Conservation (phyloP, 176 grass and related monocot genomes). For the Themeda triandra region DNA sequence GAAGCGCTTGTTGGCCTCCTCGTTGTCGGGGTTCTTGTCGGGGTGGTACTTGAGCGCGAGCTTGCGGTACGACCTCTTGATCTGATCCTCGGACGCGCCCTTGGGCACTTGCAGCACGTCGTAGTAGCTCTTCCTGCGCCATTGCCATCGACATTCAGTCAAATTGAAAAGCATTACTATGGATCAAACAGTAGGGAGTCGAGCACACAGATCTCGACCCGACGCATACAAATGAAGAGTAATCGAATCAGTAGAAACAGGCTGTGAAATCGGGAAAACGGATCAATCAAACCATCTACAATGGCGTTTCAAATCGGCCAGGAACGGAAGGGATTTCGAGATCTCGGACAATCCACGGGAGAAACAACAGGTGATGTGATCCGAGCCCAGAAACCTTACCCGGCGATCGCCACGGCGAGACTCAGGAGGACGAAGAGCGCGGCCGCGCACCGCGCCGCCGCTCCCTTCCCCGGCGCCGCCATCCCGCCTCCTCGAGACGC, state of each 20-base stretch:
- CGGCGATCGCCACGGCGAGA: conserved; percentile 24
- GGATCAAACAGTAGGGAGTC: background rate
- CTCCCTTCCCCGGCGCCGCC: conserved; percentile 19
- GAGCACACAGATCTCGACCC: background rate
- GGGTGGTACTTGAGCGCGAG: conserved; percentile 98
- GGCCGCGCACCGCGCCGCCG: conserved; percentile 6
- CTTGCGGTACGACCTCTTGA: conserved; percentile 97
- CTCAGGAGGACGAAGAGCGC: conserved; percentile 33
- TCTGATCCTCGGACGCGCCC: conserved; percentile 94
- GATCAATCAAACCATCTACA: background rate
- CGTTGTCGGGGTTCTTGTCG: conserved; percentile 87
- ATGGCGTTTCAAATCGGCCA: background rate
- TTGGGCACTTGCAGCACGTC: conserved; percentile 87
- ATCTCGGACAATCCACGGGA: conserved; percentile 6
- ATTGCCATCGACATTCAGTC: background rate
- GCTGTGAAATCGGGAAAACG: background rate
- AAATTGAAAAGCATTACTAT: background rate
- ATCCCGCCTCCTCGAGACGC: conserved; percentile 3
- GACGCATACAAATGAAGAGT: background rate
- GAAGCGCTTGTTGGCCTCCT: conserved; percentile 92
- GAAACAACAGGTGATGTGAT: background rate
- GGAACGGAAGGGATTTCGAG: background rate
- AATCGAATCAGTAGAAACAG: too few species aligned
- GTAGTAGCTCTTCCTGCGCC: conserved; percentile 88
- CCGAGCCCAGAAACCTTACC: conserved; percentile 28